These are phyloP conservation scores for Silene uniflora DNA, from an alignment of 148 eudicot species.

Conservation along the genomic window DNA sequence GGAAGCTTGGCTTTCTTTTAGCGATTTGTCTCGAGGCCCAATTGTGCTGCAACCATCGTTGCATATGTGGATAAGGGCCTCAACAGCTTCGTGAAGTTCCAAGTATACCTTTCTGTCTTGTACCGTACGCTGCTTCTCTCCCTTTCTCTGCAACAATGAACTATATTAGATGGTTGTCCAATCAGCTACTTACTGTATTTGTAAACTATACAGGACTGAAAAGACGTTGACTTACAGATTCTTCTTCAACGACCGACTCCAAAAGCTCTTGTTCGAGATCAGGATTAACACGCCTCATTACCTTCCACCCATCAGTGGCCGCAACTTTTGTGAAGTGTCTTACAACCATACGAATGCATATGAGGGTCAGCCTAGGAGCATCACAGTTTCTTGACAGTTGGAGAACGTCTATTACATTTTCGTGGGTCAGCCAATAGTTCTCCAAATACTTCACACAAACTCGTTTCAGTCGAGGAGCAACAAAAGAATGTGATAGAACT, in stretches of 20 bases:
- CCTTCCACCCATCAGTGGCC: slow-evolving; percentile 76
- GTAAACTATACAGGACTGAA: neutral
- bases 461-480: slow-evolving; percentile 53
- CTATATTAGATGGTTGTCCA: neutral
- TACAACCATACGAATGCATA: slow-evolving; percentile 53
- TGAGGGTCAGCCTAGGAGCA: slow-evolving; percentile 55
- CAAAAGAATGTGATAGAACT: slow-evolving; percentile 67
- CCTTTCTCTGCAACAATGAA: slow-evolving; percentile 46
- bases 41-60: slow-evolving; percentile 76
- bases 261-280: slow-evolving; percentile 76
- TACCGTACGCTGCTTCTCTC: slow-evolving; percentile 48
- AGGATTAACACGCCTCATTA: slow-evolving; percentile 62
- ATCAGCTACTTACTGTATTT: neutral
- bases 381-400: slow-evolving; percentile 70
- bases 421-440: slow-evolving; percentile 45
- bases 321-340: slow-evolving; percentile 56
- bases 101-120: slow-evolving; percentile 64
- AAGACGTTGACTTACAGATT: slow-evolving; percentile 50
- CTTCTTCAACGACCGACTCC: slow-evolving; percentile 71
- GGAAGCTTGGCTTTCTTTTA: slow-evolving; percentile 46
- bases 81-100: slow-evolving; percentile 69
- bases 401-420: slow-evolving; percentile 73
- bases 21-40: slow-evolving; percentile 67
- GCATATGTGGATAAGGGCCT: slow-evolving; percentile 77
- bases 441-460: slow-evolving; percentile 54